Base-by-base conservation (phyloP, 192 early-diverging fungal species). In the Umbelopsis ramanniana region DNA sequence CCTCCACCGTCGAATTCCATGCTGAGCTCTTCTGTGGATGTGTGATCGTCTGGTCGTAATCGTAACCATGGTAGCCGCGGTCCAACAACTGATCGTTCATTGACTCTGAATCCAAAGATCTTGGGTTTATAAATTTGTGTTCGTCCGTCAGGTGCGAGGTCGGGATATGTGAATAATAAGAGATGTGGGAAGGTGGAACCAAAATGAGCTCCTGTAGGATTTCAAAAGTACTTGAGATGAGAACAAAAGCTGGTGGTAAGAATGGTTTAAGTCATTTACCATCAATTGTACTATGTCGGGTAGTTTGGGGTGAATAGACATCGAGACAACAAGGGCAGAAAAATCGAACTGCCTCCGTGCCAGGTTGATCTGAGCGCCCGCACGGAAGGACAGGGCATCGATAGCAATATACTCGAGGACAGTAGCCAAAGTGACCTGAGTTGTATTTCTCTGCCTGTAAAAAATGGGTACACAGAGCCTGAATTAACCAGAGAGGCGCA, bases 11-110 rank as follows among this genome's bases (percentile, higher is more conserved):
- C 53, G 10, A 10, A 54, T 10, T 54, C 53, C 53, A 54, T 54
- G 22, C 53, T 26, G 26, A 54, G 23, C 9, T 54, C 53, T 24
- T 54, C 53, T 26, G 40, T 43, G 40, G 40, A 43, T 43, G 6
- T 12, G 7, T 71, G 50, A 3, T 68, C 53, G 19, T 52, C 53
- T 52, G 76, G 77, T 52, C 73, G 63, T 75, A 83, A 81, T 71
- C 97, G 84, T 81, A 99, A 79, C 97, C 97, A 99, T 75, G 88
- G 85, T 93, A 97, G 96, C 66, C 90, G 84, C n/a, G 95, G 96
- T 22, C 95, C 97, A 66, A 86, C 80, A 52, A 73, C 76, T 74
- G 90, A 87, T 50, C 73, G 77, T 81, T 93, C 91, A 79, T 85
- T 93, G 46, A 99, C 88, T 67, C 90, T 87, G 81, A 99, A 98